A percentile compares a stretch with the other conserved stretches of the same genome.
phyloP scores from a whole-genome alignment of 768 basidiomycete species.

The Suillus luteus region DNA sequence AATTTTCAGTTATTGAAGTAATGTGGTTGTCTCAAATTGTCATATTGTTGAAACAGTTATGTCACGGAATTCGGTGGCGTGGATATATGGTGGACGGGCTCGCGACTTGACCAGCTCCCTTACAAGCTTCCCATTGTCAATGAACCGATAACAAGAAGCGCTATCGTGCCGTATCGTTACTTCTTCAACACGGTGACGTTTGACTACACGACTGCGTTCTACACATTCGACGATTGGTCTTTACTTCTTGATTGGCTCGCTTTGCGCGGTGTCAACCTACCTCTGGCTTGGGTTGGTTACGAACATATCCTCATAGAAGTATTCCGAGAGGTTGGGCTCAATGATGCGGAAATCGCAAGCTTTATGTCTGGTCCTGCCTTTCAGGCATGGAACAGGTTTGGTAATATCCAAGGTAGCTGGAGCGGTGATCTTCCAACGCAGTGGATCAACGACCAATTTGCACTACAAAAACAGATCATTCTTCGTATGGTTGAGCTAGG shows the following conservation, averaged over 20 bases:
- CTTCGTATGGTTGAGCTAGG: constrained; percentile 42
- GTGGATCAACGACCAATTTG: constrained; percentile 41
- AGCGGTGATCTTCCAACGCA: constrained; percentile 36
- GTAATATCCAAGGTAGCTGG: constrained; percentile 46
- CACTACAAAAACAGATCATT: constrained; percentile 38
- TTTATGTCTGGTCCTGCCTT: constrained; percentile 44
- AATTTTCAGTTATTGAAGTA: background rate
- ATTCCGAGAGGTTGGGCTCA: constrained; percentile 40
- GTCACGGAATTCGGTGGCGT: constrained; percentile 38
- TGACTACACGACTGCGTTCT: constrained; percentile 42
- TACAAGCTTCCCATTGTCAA: constrained; percentile 33
- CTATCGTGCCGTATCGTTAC: constrained; percentile 42
- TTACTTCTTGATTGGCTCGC: constrained; percentile 45
- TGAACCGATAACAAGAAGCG: constrained; percentile 30
- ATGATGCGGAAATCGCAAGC: constrained; percentile 34
- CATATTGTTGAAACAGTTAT: constrained; percentile 27
- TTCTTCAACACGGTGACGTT: constrained; percentile 48
- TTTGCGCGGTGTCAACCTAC: constrained; percentile 42
- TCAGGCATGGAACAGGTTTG: constrained; percentile 45
- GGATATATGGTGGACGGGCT: constrained; percentile 48
- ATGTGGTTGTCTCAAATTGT: background rate
- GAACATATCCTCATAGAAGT: constrained; percentile 39
- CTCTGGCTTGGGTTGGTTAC: constrained; percentile 44
- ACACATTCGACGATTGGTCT: constrained; percentile 41
- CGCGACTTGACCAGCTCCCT: constrained; percentile 37